These are phyloP conservation scores for Colletotrichum sojae DNA, from an alignment of 2,329 filamentous ascomycete species.

Conservation along the genomic window DNA sequence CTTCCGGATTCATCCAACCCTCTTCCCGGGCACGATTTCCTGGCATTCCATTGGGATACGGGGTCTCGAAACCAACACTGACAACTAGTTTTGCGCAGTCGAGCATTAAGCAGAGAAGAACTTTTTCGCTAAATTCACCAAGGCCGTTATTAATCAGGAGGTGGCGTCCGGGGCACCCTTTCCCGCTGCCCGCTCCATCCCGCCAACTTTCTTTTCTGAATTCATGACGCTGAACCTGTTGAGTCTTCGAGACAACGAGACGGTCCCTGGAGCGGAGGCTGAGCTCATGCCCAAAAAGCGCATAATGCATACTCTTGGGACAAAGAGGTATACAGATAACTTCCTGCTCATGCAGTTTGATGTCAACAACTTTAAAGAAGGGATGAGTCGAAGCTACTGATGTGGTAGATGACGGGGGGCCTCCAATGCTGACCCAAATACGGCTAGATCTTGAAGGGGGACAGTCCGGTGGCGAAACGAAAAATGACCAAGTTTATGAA, in stretches of 20 bases:
- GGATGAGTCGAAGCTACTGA: not conserved
- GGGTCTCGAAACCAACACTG: not conserved
- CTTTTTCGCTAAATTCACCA: not conserved
- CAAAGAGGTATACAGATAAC: not conserved
- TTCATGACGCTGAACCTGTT: not conserved
- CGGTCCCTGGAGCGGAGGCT: not conserved
- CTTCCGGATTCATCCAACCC: not conserved
- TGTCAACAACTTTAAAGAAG: slow-evolving; percentile 3
- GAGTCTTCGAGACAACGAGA: not conserved
- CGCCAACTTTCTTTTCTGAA: slow-evolving; percentile 1
- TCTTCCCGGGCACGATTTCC: not conserved
- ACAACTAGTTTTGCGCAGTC: not conserved
- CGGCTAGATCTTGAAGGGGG: too few relatives aligned
- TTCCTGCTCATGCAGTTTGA: not conserved
- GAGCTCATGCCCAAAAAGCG: not conserved
- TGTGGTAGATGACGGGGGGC: not conserved
- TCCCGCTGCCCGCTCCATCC: not conserved
- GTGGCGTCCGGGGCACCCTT: not conserved
- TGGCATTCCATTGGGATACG: not conserved
- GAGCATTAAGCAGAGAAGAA: slow-evolving; percentile 1
- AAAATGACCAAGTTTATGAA: not conserved
- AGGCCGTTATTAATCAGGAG: not conserved
- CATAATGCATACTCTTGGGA: slow-evolving; percentile 8
- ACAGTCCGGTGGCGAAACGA: too few relatives aligned
- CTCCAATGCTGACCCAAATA: too few relatives aligned